Percentiles rank a stretch among this genome's conserved stretches.
phyloP scores from a whole-genome alignment of 2,329 filamentous ascomycete species.

The Trichoderma gracile region DNA sequence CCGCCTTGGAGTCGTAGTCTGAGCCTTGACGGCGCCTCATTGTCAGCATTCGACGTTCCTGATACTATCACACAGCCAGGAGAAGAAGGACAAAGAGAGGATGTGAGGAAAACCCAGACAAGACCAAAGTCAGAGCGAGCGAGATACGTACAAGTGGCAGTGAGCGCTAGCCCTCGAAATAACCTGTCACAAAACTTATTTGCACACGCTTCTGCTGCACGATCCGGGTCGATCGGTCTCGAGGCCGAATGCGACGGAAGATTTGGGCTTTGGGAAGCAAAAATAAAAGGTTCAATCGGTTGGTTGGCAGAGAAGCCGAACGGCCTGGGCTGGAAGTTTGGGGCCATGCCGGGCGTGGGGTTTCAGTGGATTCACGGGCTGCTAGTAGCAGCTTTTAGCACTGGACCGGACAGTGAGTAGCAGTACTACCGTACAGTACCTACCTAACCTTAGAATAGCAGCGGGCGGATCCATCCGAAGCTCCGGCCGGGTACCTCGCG shows the following conservation, averaged over 20 bases:
- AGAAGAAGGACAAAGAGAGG: not conserved
- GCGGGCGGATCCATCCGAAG: constrained; percentile 24
- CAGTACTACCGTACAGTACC: too few relatives aligned
- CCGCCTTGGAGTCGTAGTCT: constrained; percentile 1
- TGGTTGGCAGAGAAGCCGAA: constrained; percentile 8
- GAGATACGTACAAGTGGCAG: not conserved
- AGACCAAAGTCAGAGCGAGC: not conserved
- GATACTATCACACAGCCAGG: not conserved
- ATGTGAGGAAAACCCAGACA: not conserved
- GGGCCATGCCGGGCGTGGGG: constrained; percentile 21
- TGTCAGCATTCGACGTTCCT: not conserved
- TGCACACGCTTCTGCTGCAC: constrained; percentile 1
- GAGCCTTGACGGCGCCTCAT: not conserved
- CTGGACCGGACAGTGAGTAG: too few relatives aligned
- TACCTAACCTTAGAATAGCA: too few relatives aligned
- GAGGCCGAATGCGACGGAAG: constrained; percentile 18
- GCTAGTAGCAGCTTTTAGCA: too few relatives aligned
- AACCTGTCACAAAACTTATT: constrained; percentile 15
- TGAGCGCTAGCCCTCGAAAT: constrained; percentile 2
- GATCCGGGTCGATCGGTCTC: constrained; percentile 21
- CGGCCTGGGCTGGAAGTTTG: too few relatives aligned
- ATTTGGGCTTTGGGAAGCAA: not conserved
- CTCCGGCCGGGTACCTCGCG: constrained; percentile 23
- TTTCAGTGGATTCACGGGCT: constrained; percentile 11
- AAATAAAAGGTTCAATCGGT: not conserved